phyloP scores from a whole-genome alignment of 2,329 filamentous ascomycete genomes.

The Gremmenia infestans region DNA sequence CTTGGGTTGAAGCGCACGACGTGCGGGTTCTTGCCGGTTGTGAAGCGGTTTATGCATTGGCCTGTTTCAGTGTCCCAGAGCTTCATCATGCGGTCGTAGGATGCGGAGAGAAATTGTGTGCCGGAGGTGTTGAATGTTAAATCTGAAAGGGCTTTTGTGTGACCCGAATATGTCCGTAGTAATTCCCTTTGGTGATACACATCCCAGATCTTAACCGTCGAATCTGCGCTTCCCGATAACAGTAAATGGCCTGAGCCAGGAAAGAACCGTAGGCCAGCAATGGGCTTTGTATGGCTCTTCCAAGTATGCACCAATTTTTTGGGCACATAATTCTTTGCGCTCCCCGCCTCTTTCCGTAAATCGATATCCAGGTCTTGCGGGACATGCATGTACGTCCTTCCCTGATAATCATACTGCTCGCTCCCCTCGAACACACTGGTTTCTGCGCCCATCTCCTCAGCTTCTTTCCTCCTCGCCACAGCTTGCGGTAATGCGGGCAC shows the following conservation, averaged over 20 bases:
- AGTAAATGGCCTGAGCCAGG: conserved; percentile 82
- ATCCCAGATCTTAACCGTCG: conserved; percentile 90
- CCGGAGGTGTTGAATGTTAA: conserved; percentile 81
- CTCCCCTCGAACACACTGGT: conserved; percentile 83
- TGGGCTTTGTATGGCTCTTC: conserved; percentile 77
- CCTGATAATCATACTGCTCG: conserved; percentile 85
- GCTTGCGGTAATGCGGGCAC: conserved; percentile 51
- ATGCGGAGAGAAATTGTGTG: conserved; percentile 81
- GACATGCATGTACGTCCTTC: conserved; percentile 95
- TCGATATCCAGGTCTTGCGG: conserved; percentile 87
- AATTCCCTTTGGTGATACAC: conserved; percentile 86
- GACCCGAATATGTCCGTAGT: conserved; percentile 84
- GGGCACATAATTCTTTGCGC: conserved; percentile 83
- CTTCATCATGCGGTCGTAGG: conserved; percentile 94
- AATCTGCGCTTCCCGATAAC: conserved; percentile 83
- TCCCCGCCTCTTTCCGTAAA: conserved; percentile 73
- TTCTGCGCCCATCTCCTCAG: conserved; percentile 62
- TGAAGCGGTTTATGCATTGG: conserved; percentile 80
- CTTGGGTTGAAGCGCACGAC: conserved; percentile 90
- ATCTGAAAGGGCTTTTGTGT: conserved; percentile 85
- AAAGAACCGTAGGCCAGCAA: conserved; percentile 88
- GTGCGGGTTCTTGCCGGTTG: conserved; percentile 90
- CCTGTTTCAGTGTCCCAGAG: conserved; percentile 98
- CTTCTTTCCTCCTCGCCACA: conserved; percentile 50
- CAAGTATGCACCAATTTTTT: conserved; percentile 92